Percentiles rank a stretch among this genome's conserved stretches.
Evolutionary conservation across 352 stramenopile genomes (phyloP).

Genomic region (Phytophthora tentaculata): DNA sequence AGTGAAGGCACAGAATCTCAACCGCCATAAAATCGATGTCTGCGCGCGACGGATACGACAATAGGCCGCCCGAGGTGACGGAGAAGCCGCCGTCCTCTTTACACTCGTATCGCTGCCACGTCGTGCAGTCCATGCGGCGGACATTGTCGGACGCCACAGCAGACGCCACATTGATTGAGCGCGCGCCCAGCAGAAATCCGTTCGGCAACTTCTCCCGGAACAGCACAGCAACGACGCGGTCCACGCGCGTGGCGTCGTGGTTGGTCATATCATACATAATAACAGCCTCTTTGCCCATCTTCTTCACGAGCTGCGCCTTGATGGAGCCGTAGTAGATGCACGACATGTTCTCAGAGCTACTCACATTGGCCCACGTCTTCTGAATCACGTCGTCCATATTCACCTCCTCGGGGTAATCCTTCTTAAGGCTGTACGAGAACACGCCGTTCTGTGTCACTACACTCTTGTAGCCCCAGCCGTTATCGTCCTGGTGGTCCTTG

Average conservation of each 20-base stretch:
- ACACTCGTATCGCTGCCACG: slow-evolving; percentile 41
- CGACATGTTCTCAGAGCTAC: slow-evolving; percentile 39
- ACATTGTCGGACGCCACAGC: slow-evolving; percentile 7
- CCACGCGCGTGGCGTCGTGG: slow-evolving; percentile 36
- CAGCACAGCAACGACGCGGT: slow-evolving; percentile 41
- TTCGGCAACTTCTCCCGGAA: slow-evolving; percentile 34
- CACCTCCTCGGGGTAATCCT: slow-evolving; percentile 37
- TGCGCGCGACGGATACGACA: slow-evolving; percentile 35
- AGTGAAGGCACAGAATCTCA: slow-evolving; percentile 46
- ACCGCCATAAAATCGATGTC: slow-evolving; percentile 44
- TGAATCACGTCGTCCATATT: slow-evolving; percentile 40
- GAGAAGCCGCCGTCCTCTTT: slow-evolving; percentile 33
- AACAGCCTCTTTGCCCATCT: slow-evolving; percentile 35
- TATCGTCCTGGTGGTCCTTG: slow-evolving; percentile 34
- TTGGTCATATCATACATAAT: slow-evolving; percentile 47
- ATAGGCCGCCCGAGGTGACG: slow-evolving; percentile 35
- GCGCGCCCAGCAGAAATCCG: slow-evolving; percentile 40
- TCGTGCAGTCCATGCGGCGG: slow-evolving; percentile 39
- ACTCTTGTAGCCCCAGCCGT: slow-evolving; percentile 47
- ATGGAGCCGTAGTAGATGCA: slow-evolving; percentile 42
- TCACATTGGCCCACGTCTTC: slow-evolving; percentile 36
- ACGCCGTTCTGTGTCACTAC: slow-evolving; percentile 27
- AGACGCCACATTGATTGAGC: slow-evolving; percentile 28
- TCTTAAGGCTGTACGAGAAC: slow-evolving; percentile 42
- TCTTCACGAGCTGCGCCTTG: slow-evolving; percentile 39